Evolutionary conservation across 2,329 filamentous ascomycete genomes (phyloP).

Genomic region (Penicillium hordei): DNA sequence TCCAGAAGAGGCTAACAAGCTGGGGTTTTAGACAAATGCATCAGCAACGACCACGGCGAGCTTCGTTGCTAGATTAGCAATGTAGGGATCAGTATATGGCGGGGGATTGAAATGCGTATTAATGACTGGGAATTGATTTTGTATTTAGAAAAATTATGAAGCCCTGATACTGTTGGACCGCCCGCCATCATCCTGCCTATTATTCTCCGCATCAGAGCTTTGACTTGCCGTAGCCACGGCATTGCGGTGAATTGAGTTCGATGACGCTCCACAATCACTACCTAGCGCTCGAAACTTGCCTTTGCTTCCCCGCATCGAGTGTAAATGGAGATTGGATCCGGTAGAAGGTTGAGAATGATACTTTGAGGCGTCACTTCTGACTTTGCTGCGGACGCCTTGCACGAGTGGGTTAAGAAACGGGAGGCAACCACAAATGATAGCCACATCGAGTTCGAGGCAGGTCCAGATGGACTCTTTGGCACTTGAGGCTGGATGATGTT

Average conservation of each 20-base stretch:
- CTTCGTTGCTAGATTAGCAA: conserved; percentile 17
- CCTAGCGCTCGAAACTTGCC: neutral
- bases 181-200: neutral
- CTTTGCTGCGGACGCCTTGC: neutral
- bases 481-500: neutral
- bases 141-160: neutral
- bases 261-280: neutral
- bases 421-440: neutral
- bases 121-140: neutral
- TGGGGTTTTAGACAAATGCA: conserved; percentile 16
- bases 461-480: conserved; percentile 1
- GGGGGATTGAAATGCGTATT: neutral
- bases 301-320: neutral
- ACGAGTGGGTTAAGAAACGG: neutral
- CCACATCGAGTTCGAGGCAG: neutral
- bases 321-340: neutral
- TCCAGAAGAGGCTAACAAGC: no score
- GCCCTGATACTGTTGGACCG: neutral
- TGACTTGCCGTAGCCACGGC: neutral
- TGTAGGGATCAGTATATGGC: neutral
- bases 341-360: neutral
- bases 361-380: neutral
- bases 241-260: neutral
- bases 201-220: neutral
- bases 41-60: conserved; percentile 22